These are phyloP conservation scores for Cryptococcus hybrid DNA, from an alignment of 1,284 basidiomycete genomes.

Conservation along the genomic window DNA sequence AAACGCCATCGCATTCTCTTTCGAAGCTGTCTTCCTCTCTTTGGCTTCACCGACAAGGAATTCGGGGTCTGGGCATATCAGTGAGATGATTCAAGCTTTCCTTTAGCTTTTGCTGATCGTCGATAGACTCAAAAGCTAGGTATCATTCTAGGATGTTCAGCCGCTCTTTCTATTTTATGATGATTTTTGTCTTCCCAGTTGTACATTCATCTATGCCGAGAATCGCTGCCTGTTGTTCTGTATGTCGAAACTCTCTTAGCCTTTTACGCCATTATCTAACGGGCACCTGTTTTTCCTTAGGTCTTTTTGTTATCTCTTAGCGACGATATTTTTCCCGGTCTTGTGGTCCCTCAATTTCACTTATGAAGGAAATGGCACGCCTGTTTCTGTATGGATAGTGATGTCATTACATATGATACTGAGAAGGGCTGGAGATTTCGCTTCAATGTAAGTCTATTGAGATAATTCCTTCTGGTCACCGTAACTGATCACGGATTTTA, in stretches of 20 bases:
- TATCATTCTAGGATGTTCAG: constrained; percentile 30
- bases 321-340: constrained; percentile 30
- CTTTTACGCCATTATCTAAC: background rate
- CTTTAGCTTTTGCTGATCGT: background rate
- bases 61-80: constrained; percentile 35
- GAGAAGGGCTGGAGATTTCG: constrained; percentile 35
- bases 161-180: constrained; percentile 39
- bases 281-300: constrained; percentile 5
- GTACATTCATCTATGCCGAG: constrained; percentile 28
- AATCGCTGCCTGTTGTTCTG: constrained; percentile 17
- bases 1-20: constrained; percentile 34
- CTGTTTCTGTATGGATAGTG: constrained; percentile 10
- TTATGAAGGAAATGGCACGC: constrained; percentile 2
- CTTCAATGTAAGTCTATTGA: constrained; percentile 25
- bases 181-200: constrained; percentile 32
- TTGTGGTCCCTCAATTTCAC: constrained; percentile 27
- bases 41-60: constrained; percentile 32
- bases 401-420: constrained; percentile 34
- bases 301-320: constrained; percentile 29
- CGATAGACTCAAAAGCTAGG: constrained; percentile 34
- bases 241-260: constrained; percentile 6
- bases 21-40: constrained; percentile 41
- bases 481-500: constrained; percentile 7
- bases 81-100: constrained; percentile 14
- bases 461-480: too few species aligned